These are phyloP conservation scores for Phaeosphaeriaceae sp. DNA, from an alignment of 2,329 filamentous ascomycete species.

Conservation along the genomic window DNA sequence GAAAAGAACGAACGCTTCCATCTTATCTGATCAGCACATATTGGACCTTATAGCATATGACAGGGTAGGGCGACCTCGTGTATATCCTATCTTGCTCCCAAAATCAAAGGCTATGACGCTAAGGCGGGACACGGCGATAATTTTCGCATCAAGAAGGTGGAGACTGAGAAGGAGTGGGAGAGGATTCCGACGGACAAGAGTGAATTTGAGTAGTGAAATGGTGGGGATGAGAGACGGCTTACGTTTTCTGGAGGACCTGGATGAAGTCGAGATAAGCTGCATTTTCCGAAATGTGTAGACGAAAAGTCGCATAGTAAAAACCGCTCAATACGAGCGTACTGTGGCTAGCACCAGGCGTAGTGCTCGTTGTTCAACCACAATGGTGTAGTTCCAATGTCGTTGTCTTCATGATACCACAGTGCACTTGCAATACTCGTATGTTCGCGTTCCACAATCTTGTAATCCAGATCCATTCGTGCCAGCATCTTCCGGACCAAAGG, in stretches of 20 bases:
- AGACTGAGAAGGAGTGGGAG: background rate
- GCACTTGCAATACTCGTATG: conserved; percentile 70
- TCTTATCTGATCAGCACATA: too few relatives aligned
- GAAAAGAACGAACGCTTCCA: too few relatives aligned
- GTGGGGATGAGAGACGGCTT: too few relatives aligned
- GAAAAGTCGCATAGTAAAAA: background rate
- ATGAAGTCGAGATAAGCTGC: too few relatives aligned
- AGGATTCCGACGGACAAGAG: too few relatives aligned
- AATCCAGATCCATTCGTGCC: conserved; percentile 15
- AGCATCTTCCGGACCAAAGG: conserved; percentile 44
- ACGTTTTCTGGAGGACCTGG: too few relatives aligned
- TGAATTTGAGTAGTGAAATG: too few relatives aligned
- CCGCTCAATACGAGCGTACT: background rate
- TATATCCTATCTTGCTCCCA: background rate
- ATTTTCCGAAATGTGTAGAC: background rate
- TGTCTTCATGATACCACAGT: conserved; percentile 65
- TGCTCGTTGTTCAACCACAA: conserved; percentile 44
- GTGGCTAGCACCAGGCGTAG: conserved; percentile 38
- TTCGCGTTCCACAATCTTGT: conserved; percentile 58
- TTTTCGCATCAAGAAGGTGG: background rate
- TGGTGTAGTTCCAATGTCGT: conserved; percentile 9
- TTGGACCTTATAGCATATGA: too few relatives aligned
- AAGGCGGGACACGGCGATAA: background rate
- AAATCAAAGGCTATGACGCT: background rate
- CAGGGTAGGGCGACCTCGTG: too few relatives aligned